Conservation (phyloP, 1,284 basidiomycete genomes). For the Heterobasidion irregulare region DNA sequence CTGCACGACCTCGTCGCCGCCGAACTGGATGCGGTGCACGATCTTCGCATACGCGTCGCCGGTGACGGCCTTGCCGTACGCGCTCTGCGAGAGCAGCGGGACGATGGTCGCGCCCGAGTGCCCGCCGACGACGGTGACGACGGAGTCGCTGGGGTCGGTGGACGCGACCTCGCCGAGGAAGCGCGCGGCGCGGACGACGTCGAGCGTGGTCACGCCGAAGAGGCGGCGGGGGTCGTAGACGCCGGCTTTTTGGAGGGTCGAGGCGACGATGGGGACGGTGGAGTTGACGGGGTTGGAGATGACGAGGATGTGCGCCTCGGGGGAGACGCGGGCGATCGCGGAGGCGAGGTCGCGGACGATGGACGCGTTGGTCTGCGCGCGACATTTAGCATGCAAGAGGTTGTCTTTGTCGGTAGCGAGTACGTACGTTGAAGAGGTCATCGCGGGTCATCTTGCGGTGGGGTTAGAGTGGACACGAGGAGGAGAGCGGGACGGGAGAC, state of each 20-base stretch:
- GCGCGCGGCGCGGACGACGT: conserved; percentile 91
- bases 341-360: conserved; percentile 95
- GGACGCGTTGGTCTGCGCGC: conserved; percentile 77
- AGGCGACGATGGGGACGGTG: conserved; percentile 96
- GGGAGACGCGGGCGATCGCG: conserved; percentile 80
- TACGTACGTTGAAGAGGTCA: conserved; percentile 94
- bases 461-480: conserved; percentile 19
- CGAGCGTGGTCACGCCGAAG: conserved; percentile 93
- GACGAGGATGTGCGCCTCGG: conserved; percentile 88
- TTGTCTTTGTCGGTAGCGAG: neutral
- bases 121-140: conserved; percentile 89
- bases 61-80: conserved; percentile 52
- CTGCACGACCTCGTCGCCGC: conserved; percentile 91
- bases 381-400: neutral
- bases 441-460: conserved; percentile 84
- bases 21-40: conserved; percentile 90
- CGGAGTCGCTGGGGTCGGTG: conserved; percentile 57
- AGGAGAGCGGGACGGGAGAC: conserved; percentile 22
- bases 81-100: conserved; percentile 83
- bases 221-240: conserved; percentile 81
- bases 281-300: conserved; percentile 97
- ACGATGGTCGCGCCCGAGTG: conserved; percentile 97
- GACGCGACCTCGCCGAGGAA: conserved; percentile 79
- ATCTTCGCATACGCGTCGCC: conserved; percentile 68
- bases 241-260: conserved; percentile 88